Percentiles rank a stretch among this genome's conserved stretches.
These are phyloP conservation scores for Aspergillus viridinutans DNA, from an alignment of 2,329 filamentous ascomycete species.

Conservation along the genomic window DNA sequence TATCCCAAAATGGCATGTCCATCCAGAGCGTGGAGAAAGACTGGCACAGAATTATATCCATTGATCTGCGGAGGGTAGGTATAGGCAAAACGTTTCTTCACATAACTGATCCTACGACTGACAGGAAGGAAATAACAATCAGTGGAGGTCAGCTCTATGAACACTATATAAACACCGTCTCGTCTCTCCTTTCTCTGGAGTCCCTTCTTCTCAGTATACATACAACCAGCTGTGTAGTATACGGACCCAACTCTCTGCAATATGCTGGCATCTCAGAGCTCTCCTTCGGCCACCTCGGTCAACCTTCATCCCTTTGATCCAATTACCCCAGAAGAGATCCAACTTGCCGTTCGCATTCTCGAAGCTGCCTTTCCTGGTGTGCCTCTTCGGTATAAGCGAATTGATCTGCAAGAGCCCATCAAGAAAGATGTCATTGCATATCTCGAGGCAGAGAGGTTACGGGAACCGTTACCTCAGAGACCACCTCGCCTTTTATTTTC, in stretches of 20 bases:
- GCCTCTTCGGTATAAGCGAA: slow-evolving; percentile 56
- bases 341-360: slow-evolving; percentile 32
- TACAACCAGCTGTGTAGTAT: neutral
- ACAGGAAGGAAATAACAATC: neutral
- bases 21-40: slow-evolving; percentile 13
- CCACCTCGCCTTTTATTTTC: slow-evolving; percentile 53
- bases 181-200: neutral
- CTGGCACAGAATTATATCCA: neutral
- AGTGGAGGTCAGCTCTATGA: neutral
- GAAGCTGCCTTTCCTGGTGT: slow-evolving; percentile 34
- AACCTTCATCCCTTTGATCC: slow-evolving; percentile 37
- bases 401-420: slow-evolving; percentile 62
- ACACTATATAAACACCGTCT: neutral
- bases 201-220: neutral
- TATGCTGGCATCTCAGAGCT: slow-evolving; percentile 8
- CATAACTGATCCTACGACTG: neutral
- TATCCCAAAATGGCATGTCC: slow-evolving; percentile 27
- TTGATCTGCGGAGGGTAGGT: neutral
- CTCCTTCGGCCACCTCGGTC: slow-evolving; percentile 13
- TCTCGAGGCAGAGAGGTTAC: slow-evolving; percentile 58
- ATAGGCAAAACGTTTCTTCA: neutral
- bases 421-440: slow-evolving; percentile 58
- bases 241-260: neutral
- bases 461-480: slow-evolving; percentile 45
- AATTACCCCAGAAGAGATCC: slow-evolving; percentile 35